Evolutionary conservation across 2,329 filamentous ascomycete genomes (phyloP), one percentile per base, ranked within the genome.

Genomic region (Berkeleyomyces rouxiae): DNA sequence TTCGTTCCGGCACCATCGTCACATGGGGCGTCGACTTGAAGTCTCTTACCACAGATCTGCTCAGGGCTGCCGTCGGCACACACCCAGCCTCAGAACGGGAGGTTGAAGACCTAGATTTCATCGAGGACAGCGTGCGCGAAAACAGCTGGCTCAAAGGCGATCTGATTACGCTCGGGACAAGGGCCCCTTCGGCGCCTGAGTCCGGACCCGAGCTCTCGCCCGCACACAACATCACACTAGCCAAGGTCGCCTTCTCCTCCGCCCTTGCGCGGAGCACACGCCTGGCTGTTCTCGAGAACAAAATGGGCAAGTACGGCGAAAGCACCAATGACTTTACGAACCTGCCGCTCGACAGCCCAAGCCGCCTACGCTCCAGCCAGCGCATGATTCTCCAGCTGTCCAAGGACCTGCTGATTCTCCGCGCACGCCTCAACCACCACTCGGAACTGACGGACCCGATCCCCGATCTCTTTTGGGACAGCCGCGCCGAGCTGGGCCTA

Each of bases 401-500:
- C 0, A 93, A 93, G 65, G 90, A 97, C 73, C 79, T 99, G 5
- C 81, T 97, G 16, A 87, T 85, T 69, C 83, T 97, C 60, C 86
- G 93, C 57, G 92, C 92, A 0, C 90, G 96, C 70, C 79, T 99
- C 58, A 99, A 99, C 71, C 86, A 97, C 68, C 97, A 97, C 76
- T 95, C 90, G 1, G 93, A 97, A 73, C 82, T 99, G 42, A 97
- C 93, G 0, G 93, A 99, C 74, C 90, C 88, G 16, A 79, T 97
- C 16, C 93, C 93, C 0, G 93, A 99, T 73, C 83, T 97, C 55
- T 96, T 99, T 75, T 99, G 93, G 93, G 93, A 99, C 72, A 87
- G 82, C 68, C 82, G 84, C 59, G 87, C 93, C 68, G 91, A 96
- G 72, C 82, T 96, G 1, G 88, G 90, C 0, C 79, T 99, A 1